Evolutionary conservation across 176 grass and related monocot species (phyloP), one percentile per base, ranked within the genome.

Genomic region (Elaeis guineensis): DNA sequence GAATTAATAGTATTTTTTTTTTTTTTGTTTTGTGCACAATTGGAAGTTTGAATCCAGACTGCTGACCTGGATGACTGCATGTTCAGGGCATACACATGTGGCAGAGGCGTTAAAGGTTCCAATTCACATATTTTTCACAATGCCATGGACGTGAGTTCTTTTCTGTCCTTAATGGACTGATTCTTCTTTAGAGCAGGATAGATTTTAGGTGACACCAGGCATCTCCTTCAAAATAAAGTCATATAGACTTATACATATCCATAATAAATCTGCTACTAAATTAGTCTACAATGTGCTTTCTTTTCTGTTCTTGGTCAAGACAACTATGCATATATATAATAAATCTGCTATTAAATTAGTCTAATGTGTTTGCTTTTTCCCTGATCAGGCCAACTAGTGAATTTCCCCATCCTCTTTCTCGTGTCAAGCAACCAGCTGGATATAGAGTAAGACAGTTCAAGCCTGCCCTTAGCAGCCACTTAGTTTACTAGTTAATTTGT

Each of bases 81-180:
- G 26, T 76, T 72, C 78, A 98, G 93, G 93, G 51, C 93, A 98
- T 73, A 89, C 73, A 1, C 93, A 98, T 69, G 93, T 92, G 75
- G 93, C 93, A 16, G 93, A 98, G 72, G 79, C 70, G 14, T 59
- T 98, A 55, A 80, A 98, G 63, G 72, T 98, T 68, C 93, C 93
- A 25, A 78, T 98, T 89, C 93, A 98, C 77, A 88, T 98, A 83
- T 92, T 98, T 69, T 98, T 98, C 77, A 98, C 93, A 54, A 98
- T 98, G 93, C 93, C 93, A 57, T 98, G 93, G 93, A 98, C 87
- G 93, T 98, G 59, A 78, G 93, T 89, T 44, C 8, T 44, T 44
- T 44, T 1, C 11, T 14, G 11, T 44, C 35, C 35, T 44, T 44
- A 12, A 44, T 44, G 35, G 2, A 44, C 11, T 44, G 1, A 44